phyloP scores from a whole-genome alignment of 164 flowering plant genomes.

The Vitis rotundifolia region DNA sequence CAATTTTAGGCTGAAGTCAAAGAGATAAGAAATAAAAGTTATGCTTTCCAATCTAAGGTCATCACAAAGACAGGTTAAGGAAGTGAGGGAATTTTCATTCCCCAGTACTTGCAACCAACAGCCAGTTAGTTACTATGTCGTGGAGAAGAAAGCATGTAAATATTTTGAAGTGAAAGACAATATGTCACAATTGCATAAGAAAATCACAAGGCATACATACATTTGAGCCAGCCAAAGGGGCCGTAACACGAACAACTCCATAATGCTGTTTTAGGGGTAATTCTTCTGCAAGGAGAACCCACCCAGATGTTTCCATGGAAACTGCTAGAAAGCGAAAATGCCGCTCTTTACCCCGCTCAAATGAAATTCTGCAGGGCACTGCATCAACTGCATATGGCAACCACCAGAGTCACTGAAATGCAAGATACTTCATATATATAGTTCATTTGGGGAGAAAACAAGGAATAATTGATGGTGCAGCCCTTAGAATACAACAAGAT shows the following conservation, averaged over 20 bases:
- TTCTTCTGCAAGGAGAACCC: conserved; percentile 87
- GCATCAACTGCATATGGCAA: conserved; percentile 71
- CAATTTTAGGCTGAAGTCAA: conserved; percentile 71
- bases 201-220: conserved; percentile 45
- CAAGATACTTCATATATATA: not conserved
- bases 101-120: too few relatives aligned
- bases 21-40: not conserved
- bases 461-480: not conserved
- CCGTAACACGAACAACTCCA: conserved; percentile 80
- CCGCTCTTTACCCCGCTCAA: conserved; percentile 96
- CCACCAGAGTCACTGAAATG: conserved; percentile 6
- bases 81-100: too few relatives aligned
- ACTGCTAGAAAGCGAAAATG: conserved; percentile 73
- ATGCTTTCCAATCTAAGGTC: not conserved
- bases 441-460: too few relatives aligned
- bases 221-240: conserved; percentile 86
- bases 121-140: too few relatives aligned
- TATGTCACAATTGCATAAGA: not conserved
- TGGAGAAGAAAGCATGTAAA: too few relatives aligned
- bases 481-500: not conserved
- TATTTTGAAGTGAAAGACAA: too few relatives aligned
- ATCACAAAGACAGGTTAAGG: too few relatives aligned
- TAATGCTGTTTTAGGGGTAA: conserved; percentile 47
- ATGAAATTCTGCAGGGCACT: conserved; percentile 93
- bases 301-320: conserved; percentile 73